Evolutionary conservation across 345 rosid species (phyloP).

Genomic region (Psidium friedrichsthalianum): DNA sequence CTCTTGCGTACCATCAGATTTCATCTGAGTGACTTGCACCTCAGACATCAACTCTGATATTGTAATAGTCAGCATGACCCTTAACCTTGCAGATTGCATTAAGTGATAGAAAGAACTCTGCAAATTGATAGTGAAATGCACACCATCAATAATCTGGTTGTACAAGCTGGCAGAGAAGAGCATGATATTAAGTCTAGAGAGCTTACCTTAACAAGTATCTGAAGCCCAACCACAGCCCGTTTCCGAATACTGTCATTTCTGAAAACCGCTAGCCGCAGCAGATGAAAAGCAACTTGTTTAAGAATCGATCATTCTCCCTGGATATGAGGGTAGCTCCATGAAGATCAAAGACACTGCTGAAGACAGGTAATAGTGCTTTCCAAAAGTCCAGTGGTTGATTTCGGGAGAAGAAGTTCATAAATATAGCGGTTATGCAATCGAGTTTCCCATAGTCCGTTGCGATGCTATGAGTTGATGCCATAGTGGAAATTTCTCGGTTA

Average conservation of each 20-base stretch:
- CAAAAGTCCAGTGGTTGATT: slow-evolving; percentile 90
- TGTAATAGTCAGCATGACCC: slow-evolving; percentile 93
- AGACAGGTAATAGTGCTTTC: slow-evolving; percentile 80
- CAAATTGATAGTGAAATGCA: slow-evolving; percentile 11
- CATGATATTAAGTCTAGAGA: slow-evolving; percentile 9
- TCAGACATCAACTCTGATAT: slow-evolving; percentile 96
- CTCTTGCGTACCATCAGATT: slow-evolving; percentile 81
- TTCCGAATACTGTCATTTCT: slow-evolving; percentile 86
- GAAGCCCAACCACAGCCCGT: slow-evolving; percentile 94
- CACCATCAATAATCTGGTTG: neutral
- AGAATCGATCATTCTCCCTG: slow-evolving; percentile 97
- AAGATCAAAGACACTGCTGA: slow-evolving; percentile 67
- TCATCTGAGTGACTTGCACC: slow-evolving; percentile 95
- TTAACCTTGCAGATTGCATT: slow-evolving; percentile 89
- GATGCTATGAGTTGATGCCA: slow-evolving; percentile 85
- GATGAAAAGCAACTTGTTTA: slow-evolving; percentile 96
- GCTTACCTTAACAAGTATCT: slow-evolving; percentile 83
- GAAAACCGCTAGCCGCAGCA: slow-evolving; percentile 91
- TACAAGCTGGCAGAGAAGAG: neutral
- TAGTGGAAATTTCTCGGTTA: slow-evolving; percentile 71
- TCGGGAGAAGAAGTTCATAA: slow-evolving; percentile 81
- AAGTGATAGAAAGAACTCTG: slow-evolving; percentile 85
- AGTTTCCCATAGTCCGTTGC: slow-evolving; percentile 98
- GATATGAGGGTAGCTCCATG: slow-evolving; percentile 97
- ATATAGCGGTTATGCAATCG: slow-evolving; percentile 82